A percentile compares a stretch with the other conserved stretches of the same genome.
These are phyloP conservation scores for Colletotrichum sp. DNA, from an alignment of 2,329 filamentous ascomycete species.

Conservation along the genomic window DNA sequence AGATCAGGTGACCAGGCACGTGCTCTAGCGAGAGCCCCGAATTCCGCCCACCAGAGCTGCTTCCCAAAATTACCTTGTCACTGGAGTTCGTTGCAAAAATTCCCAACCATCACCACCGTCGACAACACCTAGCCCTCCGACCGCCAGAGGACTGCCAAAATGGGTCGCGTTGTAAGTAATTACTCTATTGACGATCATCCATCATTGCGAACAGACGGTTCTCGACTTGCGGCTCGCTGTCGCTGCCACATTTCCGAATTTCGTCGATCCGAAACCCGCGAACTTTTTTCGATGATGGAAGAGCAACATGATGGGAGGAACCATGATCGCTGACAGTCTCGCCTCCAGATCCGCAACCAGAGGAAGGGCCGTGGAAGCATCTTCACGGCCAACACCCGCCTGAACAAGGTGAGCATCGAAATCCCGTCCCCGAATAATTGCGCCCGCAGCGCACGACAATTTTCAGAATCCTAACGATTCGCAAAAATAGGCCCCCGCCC, in stretches of 20 bases:
- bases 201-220: background rate
- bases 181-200: slow-evolving; percentile 12
- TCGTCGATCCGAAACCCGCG: slow-evolving; percentile 1
- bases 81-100: background rate
- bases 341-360: slow-evolving; percentile 65
- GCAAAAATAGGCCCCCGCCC: slow-evolving; percentile 52
- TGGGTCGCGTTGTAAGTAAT: slow-evolving; percentile 57
- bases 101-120: slow-evolving; percentile 19
- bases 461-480: slow-evolving; percentile 9
- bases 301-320: background rate
- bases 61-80: slow-evolving; percentile 1
- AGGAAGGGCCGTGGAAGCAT: slow-evolving; percentile 65
- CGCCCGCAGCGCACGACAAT: slow-evolving; percentile 3
- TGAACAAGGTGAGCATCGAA: slow-evolving; percentile 89
- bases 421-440: background rate
- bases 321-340: slow-evolving; percentile 13
- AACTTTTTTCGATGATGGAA: slow-evolving; percentile 2
- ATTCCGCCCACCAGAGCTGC: background rate
- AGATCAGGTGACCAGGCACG: slow-evolving; percentile 5
- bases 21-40: slow-evolving; percentile 9
- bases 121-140: slow-evolving; percentile 22
- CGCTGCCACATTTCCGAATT: background rate
- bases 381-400: slow-evolving; percentile 80
- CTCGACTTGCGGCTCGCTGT: slow-evolving; percentile 1
- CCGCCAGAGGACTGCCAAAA: slow-evolving; percentile 37